Conservation (phyloP, 2,329 filamentous ascomycete species). For the Cercospora beticola region DNA sequence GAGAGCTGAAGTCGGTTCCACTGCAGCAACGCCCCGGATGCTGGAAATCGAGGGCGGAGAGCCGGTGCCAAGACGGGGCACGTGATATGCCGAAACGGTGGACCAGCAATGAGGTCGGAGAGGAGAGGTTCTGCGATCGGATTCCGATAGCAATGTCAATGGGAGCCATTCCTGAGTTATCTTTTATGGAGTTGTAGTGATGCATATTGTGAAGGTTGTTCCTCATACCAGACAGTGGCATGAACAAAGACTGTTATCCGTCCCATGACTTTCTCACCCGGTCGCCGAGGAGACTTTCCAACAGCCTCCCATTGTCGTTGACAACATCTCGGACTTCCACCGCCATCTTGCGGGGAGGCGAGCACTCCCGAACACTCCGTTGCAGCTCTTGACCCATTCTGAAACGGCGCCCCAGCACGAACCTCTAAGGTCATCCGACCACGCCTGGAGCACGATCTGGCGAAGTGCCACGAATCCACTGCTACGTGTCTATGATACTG, state of each 20-base stretch:
- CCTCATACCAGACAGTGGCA: neutral
- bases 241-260: neutral
- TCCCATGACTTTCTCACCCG: neutral
- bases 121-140: too few relatives aligned
- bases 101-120: neutral
- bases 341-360: neutral
- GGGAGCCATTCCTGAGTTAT: too few relatives aligned
- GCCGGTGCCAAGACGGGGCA: neutral
- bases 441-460: neutral
- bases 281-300: neutral
- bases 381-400: neutral
- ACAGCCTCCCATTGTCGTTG: neutral
- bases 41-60: conserved; percentile 1
- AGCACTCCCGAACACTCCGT: neutral
- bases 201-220: neutral
- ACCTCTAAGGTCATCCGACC: neutral
- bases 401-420: neutral
- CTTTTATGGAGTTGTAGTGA: neutral
- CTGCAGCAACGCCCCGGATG: neutral
- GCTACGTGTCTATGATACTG: too few relatives aligned
- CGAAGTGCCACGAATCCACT: too few relatives aligned
- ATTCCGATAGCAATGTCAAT: too few relatives aligned
- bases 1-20: conserved; percentile 1
- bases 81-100: neutral
- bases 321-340: neutral